Percentiles rank a stretch among this genome's conserved stretches.
Conservation (phyloP, 148 eudicot species). For the Spergularia marina region DNA sequence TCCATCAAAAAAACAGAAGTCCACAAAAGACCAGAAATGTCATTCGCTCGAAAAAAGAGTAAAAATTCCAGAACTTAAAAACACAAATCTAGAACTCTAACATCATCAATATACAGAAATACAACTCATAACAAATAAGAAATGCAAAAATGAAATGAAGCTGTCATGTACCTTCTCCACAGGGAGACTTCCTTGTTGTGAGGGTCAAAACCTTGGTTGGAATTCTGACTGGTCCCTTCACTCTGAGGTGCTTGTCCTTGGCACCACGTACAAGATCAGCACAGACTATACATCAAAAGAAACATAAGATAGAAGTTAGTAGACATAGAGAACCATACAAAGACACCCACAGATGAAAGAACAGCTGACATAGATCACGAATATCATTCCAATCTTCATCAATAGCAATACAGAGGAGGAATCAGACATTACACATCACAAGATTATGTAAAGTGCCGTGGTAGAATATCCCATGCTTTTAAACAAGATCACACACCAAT, state of each 20-base stretch:
- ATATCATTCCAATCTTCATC: too few species aligned
- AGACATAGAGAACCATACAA: not conserved
- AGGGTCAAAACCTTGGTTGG: slow-evolving; percentile 90
- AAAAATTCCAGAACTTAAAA: too few species aligned
- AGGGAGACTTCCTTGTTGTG: slow-evolving; percentile 90
- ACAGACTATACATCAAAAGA: slow-evolving; percentile 47
- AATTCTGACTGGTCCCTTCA: slow-evolving; percentile 96
- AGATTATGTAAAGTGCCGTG: too few species aligned
- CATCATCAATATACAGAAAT: not conserved
- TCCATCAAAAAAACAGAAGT: too few species aligned
- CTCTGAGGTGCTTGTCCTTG: slow-evolving; percentile 90
- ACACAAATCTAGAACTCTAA: not conserved
- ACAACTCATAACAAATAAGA: not conserved
- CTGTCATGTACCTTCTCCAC: slow-evolving; percentile 82
- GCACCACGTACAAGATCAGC: slow-evolving; percentile 91
- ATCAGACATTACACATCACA: too few species aligned
- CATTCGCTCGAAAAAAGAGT: too few species aligned
- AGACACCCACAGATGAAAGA: too few species aligned
- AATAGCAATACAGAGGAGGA: too few species aligned
- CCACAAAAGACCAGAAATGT: too few species aligned
- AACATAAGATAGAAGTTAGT: not conserved
- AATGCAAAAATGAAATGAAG: not conserved
- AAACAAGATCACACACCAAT: too few species aligned
- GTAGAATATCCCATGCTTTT: too few species aligned
- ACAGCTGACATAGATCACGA: too few species aligned